Conservation (phyloP, 805 yeast genomes). For the Ogataea corticis region DNA sequence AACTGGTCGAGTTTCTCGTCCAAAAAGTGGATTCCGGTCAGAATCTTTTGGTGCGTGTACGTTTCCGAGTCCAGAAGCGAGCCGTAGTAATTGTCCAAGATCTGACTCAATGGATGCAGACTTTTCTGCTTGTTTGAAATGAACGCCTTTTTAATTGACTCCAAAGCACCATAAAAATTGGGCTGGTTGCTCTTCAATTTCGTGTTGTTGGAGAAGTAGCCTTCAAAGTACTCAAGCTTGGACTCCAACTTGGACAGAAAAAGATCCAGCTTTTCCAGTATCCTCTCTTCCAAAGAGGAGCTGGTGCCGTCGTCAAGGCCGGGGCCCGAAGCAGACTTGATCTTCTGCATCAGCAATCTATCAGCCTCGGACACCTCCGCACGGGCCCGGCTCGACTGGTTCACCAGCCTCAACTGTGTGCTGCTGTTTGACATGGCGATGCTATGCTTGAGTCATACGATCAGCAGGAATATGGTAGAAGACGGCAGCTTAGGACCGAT, state of each 20-base stretch:
- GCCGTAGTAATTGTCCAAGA: slow-evolving; percentile 34
- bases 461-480: too few relatives aligned
- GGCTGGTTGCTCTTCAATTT: slow-evolving; percentile 19
- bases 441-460: neutral
- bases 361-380: slow-evolving; percentile 15
- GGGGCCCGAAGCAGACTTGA: slow-evolving; percentile 13
- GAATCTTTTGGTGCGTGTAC: slow-evolving; percentile 32
- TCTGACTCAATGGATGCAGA: slow-evolving; percentile 30
- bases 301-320: slow-evolving; percentile 7
- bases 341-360: slow-evolving; percentile 17
- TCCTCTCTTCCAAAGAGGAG: slow-evolving; percentile 27
- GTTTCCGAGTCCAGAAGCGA: slow-evolving; percentile 15
- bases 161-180: slow-evolving; percentile 26
- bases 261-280: slow-evolving; percentile 31
- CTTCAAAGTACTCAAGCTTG: slow-evolving; percentile 31
- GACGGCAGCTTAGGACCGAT: too few relatives aligned
- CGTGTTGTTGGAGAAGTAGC: slow-evolving; percentile 25
- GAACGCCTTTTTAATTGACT: slow-evolving; percentile 24
- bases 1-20: slow-evolving; percentile 43
- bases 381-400: slow-evolving; percentile 3
- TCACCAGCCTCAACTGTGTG: slow-evolving; percentile 10
- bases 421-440: slow-evolving; percentile 4
- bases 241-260: slow-evolving; percentile 31
- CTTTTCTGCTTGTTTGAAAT: slow-evolving; percentile 26
- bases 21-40: slow-evolving; percentile 38